A percentile compares a stretch with the other conserved stretches of the same genome.
Conservation (phyloP, 177 flowering plant species). For the Tripterygium wilfordii region DNA sequence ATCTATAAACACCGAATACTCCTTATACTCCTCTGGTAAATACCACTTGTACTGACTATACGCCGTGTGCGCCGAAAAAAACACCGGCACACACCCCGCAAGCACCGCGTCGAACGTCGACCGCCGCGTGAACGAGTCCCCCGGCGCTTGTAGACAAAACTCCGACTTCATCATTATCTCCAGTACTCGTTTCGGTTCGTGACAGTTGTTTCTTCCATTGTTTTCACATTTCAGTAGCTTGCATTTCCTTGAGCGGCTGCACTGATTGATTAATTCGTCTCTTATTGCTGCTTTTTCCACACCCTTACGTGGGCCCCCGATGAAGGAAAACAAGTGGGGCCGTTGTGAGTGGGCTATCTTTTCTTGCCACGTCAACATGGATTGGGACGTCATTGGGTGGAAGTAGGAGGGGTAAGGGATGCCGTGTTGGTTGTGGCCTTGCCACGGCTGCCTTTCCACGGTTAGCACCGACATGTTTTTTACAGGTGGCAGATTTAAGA, state of each 20-base stretch:
- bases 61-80: conserved; percentile 57
- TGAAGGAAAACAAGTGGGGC: conserved; percentile 44
- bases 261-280: conserved; percentile 40
- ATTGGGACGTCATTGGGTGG: conserved; percentile 34
- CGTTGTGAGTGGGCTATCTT: conserved; percentile 16
- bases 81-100: conserved; percentile 66
- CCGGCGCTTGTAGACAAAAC: conserved; percentile 61
- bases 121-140: conserved; percentile 63
- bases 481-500: conserved; percentile 36
- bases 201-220: conserved; percentile 32
- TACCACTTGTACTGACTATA: conserved; percentile 55
- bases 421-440: conserved; percentile 40
- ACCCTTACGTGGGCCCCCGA: conserved; percentile 44
- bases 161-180: conserved; percentile 31
- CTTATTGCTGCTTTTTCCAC: conserved; percentile 45
- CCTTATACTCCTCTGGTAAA: conserved; percentile 26
- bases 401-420: conserved; percentile 64
- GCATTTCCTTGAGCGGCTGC: conserved; percentile 38
- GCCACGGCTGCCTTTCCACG: conserved; percentile 57
- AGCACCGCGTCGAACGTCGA: conserved; percentile 58
- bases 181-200: conserved; percentile 32
- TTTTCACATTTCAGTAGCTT: conserved; percentile 23
- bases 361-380: conserved; percentile 45
- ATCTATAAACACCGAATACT: conserved; percentile 44
- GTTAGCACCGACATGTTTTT: conserved; percentile 57